Conservation (phyloP, 257 asterid species). For the Gentiana straminea region DNA sequence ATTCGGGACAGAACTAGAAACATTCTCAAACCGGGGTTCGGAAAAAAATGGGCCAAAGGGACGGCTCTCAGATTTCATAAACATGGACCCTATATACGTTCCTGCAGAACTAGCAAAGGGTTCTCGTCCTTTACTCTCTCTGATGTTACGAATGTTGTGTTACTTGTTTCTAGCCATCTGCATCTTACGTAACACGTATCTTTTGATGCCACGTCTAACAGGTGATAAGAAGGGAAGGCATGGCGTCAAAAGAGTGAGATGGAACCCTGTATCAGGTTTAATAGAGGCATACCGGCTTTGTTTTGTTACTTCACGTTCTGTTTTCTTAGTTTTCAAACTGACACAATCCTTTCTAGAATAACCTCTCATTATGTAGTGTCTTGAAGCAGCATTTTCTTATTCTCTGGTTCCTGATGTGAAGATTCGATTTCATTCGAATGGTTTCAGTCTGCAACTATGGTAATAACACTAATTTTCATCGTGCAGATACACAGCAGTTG, state of each 20-base stretch:
- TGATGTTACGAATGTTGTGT: too few species aligned
- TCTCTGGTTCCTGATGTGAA: too few species aligned
- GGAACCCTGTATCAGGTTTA: constrained; percentile 42
- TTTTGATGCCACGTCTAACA: constrained; percentile 13
- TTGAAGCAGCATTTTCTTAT: too few species aligned
- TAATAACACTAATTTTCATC: too few species aligned
- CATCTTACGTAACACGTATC: neutral
- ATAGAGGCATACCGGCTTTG: neutral
- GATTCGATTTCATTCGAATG: too few species aligned
- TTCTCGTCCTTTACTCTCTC: neutral
- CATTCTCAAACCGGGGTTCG: constrained; percentile 32
- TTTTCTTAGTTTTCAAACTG: too few species aligned
- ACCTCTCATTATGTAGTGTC: too few species aligned
- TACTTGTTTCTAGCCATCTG: too few species aligned
- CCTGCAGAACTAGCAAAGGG: constrained; percentile 71
- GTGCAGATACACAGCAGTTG: too few species aligned
- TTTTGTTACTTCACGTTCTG: neutral
- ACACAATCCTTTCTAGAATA: too few species aligned
- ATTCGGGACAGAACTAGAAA: constrained; percentile 38
- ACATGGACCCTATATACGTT: constrained; percentile 32
- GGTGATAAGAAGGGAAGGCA: constrained; percentile 29
- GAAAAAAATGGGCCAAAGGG: constrained; percentile 19
- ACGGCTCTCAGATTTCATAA: constrained; percentile 38
- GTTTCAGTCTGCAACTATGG: too few species aligned
- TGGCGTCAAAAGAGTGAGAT: constrained; percentile 33